Base-by-base conservation (phyloP, 768 basidiomycete species). In the Sporobolomyces pararoseus region DNA sequence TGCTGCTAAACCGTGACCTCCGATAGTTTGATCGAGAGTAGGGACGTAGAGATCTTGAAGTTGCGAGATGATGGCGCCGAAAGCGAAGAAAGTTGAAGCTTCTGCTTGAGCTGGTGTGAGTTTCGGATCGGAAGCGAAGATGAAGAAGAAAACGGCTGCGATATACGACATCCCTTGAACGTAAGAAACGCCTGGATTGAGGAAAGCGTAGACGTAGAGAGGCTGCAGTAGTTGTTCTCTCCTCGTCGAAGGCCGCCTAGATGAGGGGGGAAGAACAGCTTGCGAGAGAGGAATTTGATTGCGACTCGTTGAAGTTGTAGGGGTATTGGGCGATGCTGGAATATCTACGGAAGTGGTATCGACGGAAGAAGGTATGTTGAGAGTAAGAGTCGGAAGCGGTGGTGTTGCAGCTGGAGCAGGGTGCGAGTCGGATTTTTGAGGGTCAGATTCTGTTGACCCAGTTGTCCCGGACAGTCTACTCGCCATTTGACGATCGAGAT, bases 91-190 rank as follows among this genome's bases (percentile, higher is more conserved):
- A 16, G 73, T 70, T 6, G 47, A 9, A 2, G 69, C 50, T 31
- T 70, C 63, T 50, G 39, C 35, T 27, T 49, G 3, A 0, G 34
- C 34, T 34, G 17, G 16, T 16, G 35, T n/a, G 39, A 35, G 25
- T 6, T 34, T 17, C 25, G 65, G 25, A 29, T 37, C 35, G 55
- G 55, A 27, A 4, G 61, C 25, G 17, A 74, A 71, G 66, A 74
- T 37, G 59, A 50, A 68, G 42, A 9, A 25, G 46, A 68, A 52
- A 37, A 71, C 49, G 42, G 66, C 73, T 46, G 63, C 63, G 66
- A 74, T 52, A 53, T 70, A 74, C 42, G 54, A 57, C 70, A 69
- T 71, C 14, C 69, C 73, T 34, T 74, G 73, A 2, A 74, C 73
- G 60, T 65, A 74, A 7, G 50, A 49, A 10, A 74, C n/a, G 23